Percentiles rank a stretch among this genome's conserved stretches.
phyloP scores from a whole-genome alignment of 441 rosid species.

The Populus hybrid region DNA sequence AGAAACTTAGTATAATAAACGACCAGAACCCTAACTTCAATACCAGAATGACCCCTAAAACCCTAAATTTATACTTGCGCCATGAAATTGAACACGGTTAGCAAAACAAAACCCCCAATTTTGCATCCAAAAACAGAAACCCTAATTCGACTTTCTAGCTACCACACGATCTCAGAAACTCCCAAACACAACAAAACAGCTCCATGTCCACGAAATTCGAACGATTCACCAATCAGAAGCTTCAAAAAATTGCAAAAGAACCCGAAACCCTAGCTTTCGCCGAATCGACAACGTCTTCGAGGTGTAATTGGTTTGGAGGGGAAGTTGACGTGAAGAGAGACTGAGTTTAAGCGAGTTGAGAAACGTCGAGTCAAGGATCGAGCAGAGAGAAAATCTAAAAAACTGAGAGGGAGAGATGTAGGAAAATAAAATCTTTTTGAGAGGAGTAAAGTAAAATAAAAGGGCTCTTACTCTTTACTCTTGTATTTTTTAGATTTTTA shows the following conservation, averaged over 20 bases:
- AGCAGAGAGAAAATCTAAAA: neutral
- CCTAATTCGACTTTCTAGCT: slow-evolving; percentile 3
- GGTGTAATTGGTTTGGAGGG: neutral
- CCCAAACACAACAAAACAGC: slow-evolving; percentile 5
- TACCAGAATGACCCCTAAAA: neutral
- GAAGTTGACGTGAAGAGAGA: neutral
- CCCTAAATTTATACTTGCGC: neutral
- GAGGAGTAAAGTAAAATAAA: neutral
- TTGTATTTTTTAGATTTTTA: neutral
- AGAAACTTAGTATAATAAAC: neutral
- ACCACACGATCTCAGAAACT: slow-evolving; percentile 4
- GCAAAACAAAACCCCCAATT: neutral
- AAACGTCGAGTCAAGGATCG: neutral
- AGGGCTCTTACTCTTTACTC: neutral
- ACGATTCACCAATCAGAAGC: neutral
- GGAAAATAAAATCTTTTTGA: neutral
- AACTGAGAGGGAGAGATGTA: neutral
- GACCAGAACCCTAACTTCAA: slow-evolving; percentile 12
- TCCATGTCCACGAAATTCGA: neutral
- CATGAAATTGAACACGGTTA: neutral
- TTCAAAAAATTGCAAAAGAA: neutral
- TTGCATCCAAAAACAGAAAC: neutral
- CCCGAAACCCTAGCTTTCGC: slow-evolving; percentile 12
- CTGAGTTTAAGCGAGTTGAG: neutral
- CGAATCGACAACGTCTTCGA: neutral